Conservation (phyloP, 768 basidiomycete species). For the Filobasidium floriforme region DNA sequence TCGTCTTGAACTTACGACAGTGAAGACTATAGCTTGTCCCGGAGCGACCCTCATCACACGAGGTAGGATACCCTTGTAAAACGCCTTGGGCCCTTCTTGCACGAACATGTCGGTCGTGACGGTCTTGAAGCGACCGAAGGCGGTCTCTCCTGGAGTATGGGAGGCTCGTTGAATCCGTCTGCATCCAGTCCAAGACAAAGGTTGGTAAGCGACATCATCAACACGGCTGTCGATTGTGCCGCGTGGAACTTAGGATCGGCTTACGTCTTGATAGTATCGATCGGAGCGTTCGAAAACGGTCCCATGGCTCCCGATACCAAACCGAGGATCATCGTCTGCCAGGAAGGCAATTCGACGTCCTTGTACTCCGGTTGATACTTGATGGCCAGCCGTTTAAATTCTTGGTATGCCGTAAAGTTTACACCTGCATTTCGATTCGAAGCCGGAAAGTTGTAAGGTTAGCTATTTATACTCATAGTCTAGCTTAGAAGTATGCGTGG, state of each 20-base stretch:
- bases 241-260: too few species aligned
- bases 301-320: constrained; percentile 96
- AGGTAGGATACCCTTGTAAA: constrained; percentile 98
- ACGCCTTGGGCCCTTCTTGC: constrained; percentile 75
- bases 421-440: constrained; percentile 54
- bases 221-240: not conserved
- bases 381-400: constrained; percentile 78
- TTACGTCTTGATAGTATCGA: constrained; percentile 68
- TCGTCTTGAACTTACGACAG: too few species aligned
- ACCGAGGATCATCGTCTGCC: constrained; percentile 92
- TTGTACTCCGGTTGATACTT: constrained; percentile 65
- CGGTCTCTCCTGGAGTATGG: constrained; percentile 63
- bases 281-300: constrained; percentile 92
- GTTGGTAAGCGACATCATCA: not conserved
- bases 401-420: constrained; percentile 97
- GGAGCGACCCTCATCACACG: constrained; percentile 92
- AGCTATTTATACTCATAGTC: not conserved
- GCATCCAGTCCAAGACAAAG: not conserved
- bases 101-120: constrained; percentile 92
- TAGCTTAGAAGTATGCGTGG: not conserved
- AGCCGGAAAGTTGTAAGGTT: too few species aligned
- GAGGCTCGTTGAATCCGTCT: constrained; percentile 78
- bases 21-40: constrained; percentile 86
- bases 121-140: constrained; percentile 66
- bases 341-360: constrained; percentile 68